Conservation (phyloP, 495 filamentous ascomycete species). For the Tuber microsphaerosporum region DNA sequence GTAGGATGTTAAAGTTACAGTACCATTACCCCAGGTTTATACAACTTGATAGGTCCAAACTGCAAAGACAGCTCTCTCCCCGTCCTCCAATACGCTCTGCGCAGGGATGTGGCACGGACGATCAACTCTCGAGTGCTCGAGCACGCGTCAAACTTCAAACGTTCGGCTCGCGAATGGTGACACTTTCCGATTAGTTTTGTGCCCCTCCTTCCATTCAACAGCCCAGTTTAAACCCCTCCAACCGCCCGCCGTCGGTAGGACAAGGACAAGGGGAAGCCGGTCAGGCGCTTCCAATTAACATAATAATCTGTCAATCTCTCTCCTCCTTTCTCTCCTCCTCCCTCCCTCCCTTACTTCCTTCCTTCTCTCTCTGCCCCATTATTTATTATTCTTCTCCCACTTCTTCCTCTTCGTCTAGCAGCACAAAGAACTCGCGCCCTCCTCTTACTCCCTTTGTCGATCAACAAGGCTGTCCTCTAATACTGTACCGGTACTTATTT, state of each 20-base stretch:
- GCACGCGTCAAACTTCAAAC: not conserved
- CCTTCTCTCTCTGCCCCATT: slow-evolving; percentile 1
- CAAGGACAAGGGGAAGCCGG: slow-evolving; percentile 8
- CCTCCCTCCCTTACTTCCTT: not conserved
- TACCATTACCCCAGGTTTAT: not conserved
- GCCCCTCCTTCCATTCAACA: slow-evolving; percentile 22
- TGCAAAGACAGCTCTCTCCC: not conserved
- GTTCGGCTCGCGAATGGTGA: not conserved
- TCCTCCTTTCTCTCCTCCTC: not conserved
- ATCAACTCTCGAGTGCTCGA: not conserved
- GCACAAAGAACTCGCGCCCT: not conserved
- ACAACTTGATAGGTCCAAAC: not conserved
- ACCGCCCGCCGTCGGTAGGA: slow-evolving; percentile 23
- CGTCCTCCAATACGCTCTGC: not conserved
- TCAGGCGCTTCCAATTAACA: not conserved
- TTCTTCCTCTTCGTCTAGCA: slow-evolving; percentile 2
- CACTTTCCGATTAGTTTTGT: not conserved
- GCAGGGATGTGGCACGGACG: not conserved
- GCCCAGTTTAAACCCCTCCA: slow-evolving; percentile 8
- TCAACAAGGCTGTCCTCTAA: not conserved
- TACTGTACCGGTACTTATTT: no score
- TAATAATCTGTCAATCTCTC: not conserved
- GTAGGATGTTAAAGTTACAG: not conserved
- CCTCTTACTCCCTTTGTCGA: not conserved
- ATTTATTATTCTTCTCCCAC: slow-evolving; percentile 11